Percentiles rank a stretch among this genome's conserved stretches.
These are phyloP conservation scores for Beauveria caledonica DNA, from an alignment of 2,329 filamentous ascomycete species.

Conservation along the genomic window DNA sequence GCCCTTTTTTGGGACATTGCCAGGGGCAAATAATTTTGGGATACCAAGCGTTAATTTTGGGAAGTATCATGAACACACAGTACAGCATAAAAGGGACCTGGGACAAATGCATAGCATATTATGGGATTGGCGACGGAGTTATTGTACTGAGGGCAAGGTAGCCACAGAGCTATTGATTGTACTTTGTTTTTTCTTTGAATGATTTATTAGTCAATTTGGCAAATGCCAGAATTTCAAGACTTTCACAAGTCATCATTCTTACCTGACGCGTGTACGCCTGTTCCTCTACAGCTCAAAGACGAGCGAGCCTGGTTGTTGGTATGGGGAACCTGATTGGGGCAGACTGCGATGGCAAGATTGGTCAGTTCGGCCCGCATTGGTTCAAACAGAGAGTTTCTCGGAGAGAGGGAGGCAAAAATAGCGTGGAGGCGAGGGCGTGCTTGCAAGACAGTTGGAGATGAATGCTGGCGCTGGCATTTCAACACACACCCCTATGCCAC, in stretches of 20 bases:
- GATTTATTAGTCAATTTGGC: background rate
- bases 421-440: background rate
- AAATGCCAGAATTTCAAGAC: background rate
- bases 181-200: background rate
- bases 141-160: background rate
- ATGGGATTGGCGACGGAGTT: slow-evolving; percentile 6
- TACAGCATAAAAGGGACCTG: background rate
- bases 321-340: no score
- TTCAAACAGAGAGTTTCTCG: background rate
- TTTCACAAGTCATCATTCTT: background rate
- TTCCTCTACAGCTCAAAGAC: no score
- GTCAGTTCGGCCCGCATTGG: no score
- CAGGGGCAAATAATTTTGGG: background rate
- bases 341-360: no score
- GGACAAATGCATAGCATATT: background rate
- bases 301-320: background rate
- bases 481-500: background rate
- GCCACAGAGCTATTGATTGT: background rate
- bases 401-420: background rate
- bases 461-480: no score
- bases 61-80: background rate
- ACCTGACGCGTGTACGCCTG: background rate
- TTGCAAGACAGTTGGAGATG: background rate
- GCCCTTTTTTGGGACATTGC: background rate
- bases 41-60: slow-evolving; percentile 7